Conservation (phyloP, 352 stramenopile species). For the Hyaloperonospora arabidopsidis region DNA sequence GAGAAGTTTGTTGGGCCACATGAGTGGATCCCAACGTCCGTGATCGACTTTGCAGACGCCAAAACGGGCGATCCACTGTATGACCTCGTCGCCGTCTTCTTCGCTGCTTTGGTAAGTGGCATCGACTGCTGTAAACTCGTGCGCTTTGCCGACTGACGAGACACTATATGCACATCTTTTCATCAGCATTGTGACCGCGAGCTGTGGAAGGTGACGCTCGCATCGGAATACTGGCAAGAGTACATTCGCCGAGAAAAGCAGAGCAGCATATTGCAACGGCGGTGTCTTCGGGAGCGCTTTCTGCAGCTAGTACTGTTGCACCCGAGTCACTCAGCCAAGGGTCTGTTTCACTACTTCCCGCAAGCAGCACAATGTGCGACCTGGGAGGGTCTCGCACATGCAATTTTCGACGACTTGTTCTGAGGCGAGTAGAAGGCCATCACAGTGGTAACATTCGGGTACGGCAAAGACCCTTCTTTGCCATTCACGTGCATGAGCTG, state of each 20-base stretch:
- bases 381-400: constrained; percentile 61
- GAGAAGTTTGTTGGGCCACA: constrained; percentile 38
- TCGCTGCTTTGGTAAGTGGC: constrained; percentile 58
- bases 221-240: constrained; percentile 59
- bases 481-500: too few species aligned
- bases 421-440: constrained; percentile 3
- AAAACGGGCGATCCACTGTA: constrained; percentile 84
- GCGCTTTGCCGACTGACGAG: not conserved
- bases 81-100: constrained; percentile 77
- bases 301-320: constrained; percentile 70
- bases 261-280: constrained; percentile 15
- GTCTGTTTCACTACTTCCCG: constrained; percentile 66
- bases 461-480: too few species aligned
- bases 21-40: constrained; percentile 51
- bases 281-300: constrained; percentile 50
- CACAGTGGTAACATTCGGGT: not conserved
- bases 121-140: not conserved
- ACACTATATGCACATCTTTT: constrained; percentile 3
- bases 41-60: constrained; percentile 85
- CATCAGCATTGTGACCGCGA: constrained; percentile 58
- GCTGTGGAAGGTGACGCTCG: constrained; percentile 52
- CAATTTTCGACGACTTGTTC: constrained; percentile 61
- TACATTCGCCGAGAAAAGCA: constrained; percentile 47
- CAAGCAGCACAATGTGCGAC: constrained; percentile 23
- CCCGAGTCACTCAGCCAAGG: constrained; percentile 62